phyloP scores from a whole-genome alignment of 306 rosid genomes.

The Hylodesmum podocarpum region DNA sequence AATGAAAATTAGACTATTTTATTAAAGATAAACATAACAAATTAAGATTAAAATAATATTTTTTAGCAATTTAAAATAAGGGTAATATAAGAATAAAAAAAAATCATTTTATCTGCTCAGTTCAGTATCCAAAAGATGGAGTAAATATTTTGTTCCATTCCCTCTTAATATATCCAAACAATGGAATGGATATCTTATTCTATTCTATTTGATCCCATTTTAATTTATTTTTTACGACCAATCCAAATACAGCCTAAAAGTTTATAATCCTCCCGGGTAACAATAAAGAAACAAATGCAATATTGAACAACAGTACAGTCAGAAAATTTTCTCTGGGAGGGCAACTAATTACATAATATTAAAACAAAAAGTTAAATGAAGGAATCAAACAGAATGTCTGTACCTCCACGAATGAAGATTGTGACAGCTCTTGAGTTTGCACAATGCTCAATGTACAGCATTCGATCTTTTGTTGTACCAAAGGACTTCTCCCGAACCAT shows the following conservation, averaged over 20 bases:
- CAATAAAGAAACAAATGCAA: background rate
- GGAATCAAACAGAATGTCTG: background rate
- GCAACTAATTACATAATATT: background rate
- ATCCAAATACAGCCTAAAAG: background rate
- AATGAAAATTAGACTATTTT: background rate
- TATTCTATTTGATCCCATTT: background rate
- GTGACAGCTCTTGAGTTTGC: constrained; percentile 97
- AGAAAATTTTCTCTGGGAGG: background rate
- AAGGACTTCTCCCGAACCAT: constrained; percentile 90
- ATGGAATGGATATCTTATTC: background rate
- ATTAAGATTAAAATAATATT: background rate
- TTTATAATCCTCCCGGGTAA: background rate
- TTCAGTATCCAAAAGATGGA: background rate
- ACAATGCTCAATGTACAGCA: constrained; percentile 96
- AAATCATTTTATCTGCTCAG: background rate
- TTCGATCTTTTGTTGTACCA: constrained; percentile 96
- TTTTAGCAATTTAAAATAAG: background rate
- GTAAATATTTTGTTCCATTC: background rate
- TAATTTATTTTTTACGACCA: background rate
- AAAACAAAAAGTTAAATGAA: background rate
- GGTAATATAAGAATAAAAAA: background rate
- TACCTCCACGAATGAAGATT: constrained; percentile 92
- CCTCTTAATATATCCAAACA: background rate
- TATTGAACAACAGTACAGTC: background rate
- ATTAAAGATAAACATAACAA: background rate